A percentile compares a stretch with the other conserved stretches of the same genome.
These are phyloP conservation scores for Inosperma sp. DNA, from an alignment of 768 basidiomycete species.

Conservation along the genomic window DNA sequence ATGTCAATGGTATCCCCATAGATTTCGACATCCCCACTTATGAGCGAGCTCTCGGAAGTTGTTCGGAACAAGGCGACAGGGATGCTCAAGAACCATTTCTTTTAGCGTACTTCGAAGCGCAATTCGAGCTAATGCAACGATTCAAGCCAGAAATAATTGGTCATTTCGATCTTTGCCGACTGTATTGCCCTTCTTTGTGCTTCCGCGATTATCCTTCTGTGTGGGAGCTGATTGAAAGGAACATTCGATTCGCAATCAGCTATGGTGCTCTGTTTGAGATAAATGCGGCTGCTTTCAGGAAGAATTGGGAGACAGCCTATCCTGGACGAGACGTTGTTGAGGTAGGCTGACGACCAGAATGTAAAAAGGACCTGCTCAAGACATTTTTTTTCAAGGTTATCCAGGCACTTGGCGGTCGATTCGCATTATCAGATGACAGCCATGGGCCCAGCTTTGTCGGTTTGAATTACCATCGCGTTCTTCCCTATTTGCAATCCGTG, in stretches of 20 bases:
- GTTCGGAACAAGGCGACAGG: conserved; percentile 27
- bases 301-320: conserved; percentile 83
- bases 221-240: conserved; percentile 65
- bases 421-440: conserved; percentile 92
- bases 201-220: conserved; percentile 56
- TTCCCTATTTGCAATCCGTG: conserved; percentile 57
- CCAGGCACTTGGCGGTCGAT: conserved; percentile 62
- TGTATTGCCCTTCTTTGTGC: conserved; percentile 65
- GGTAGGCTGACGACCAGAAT: too few relatives aligned
- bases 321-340: conserved; percentile 74
- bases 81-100: conserved; percentile 46
- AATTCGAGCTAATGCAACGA: conserved; percentile 62
- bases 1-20: conserved; percentile 82
- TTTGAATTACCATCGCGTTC: conserved; percentile 69
- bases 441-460: conserved; percentile 89
- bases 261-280: conserved; percentile 94
- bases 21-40: conserved; percentile 83
- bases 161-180: conserved; percentile 88
- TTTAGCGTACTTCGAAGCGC: conserved; percentile 78
- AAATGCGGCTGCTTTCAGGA: conserved; percentile 89
- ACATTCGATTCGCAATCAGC: conserved; percentile 61
- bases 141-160: conserved; percentile 87
- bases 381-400: too few relatives aligned
- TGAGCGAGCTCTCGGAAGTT: conserved; percentile 50
- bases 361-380: too few relatives aligned